These are phyloP conservation scores for Choanephora cucurbitarum DNA, from an alignment of 371 early-diverging fungal species.

Conservation along the genomic window DNA sequence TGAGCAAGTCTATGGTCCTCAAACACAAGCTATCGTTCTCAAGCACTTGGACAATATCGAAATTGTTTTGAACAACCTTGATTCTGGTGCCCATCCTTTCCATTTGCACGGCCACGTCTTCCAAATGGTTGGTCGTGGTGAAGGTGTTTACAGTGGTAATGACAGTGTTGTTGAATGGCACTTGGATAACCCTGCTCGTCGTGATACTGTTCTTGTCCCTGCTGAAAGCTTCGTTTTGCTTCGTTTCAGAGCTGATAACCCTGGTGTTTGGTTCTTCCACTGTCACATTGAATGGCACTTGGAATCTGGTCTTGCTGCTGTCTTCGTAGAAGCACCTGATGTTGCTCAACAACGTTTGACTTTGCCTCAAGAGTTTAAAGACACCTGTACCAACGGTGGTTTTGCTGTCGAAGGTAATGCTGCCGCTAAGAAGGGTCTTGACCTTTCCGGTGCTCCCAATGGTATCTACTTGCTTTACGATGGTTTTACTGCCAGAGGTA, in stretches of 20 bases:
- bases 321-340: constrained; percentile 73
- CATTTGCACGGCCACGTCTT: constrained; percentile 70
- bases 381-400: constrained; percentile 57
- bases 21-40: constrained; percentile 52
- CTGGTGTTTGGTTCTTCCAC: constrained; percentile 59
- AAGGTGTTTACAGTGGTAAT: constrained; percentile 46
- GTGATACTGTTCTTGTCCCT: constrained; percentile 60
- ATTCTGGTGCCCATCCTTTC: constrained; percentile 45
- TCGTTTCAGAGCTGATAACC: constrained; percentile 68
- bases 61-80: constrained; percentile 65
- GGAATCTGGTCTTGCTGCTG: constrained; percentile 58
- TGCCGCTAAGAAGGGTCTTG: constrained; percentile 63
- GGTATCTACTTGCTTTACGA: constrained; percentile 55
- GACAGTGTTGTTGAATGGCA: constrained; percentile 30
- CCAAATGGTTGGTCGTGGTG: constrained; percentile 56
- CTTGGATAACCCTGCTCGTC: constrained; percentile 61
- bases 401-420: constrained; percentile 60
- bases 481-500: constrained; percentile 64
- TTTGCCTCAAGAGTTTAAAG: constrained; percentile 45
- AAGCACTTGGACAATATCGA: constrained; percentile 54
- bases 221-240: constrained; percentile 48
- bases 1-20: constrained; percentile 66
- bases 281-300: constrained; percentile 87
- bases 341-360: constrained; percentile 43
- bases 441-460: constrained; percentile 52